These are phyloP conservation scores for Myotisia sp. DNA, from an alignment of 2,329 filamentous ascomycete genomes.

Conservation along the genomic window DNA sequence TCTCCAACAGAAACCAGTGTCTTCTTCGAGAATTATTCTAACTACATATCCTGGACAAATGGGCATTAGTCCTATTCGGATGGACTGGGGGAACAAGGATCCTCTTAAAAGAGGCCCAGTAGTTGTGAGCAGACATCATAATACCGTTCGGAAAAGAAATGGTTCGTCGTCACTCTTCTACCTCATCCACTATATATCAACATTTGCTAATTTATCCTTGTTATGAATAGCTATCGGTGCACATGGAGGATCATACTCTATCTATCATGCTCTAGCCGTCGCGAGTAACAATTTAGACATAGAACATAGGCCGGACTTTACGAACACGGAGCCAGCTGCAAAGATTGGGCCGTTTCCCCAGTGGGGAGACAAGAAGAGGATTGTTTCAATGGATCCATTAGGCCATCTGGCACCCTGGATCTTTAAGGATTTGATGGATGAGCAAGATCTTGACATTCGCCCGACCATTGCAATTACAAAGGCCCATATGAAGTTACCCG, in stretches of 20 bases:
- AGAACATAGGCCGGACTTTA: conserved; percentile 65
- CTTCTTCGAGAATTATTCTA: conserved; percentile 50
- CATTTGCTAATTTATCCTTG: conserved; percentile 13
- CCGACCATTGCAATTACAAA: conserved; percentile 86
- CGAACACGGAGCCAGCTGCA: conserved; percentile 83
- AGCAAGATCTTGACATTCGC: conserved; percentile 65
- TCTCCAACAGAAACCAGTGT: conserved; percentile 5
- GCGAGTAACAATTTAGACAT: conserved; percentile 76
- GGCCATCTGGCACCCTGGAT: conserved; percentile 78
- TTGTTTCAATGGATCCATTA: conserved; percentile 92
- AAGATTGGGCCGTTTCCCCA: conserved; percentile 77
- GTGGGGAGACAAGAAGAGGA: conserved; percentile 84
- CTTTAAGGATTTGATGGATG: conserved; percentile 63
- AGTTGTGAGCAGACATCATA: conserved; percentile 62
- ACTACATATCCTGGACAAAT: conserved; percentile 88
- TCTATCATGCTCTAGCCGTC: conserved; percentile 86
- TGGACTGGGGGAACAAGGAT: conserved; percentile 76
- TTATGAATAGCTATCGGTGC: conserved; percentile 44
- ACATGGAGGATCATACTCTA: conserved; percentile 83
- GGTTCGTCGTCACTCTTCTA: conserved; percentile 37
- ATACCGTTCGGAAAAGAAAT: conserved; percentile 67
- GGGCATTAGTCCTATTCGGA: conserved; percentile 76
- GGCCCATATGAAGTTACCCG: conserved; percentile 92
- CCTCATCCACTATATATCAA: not conserved
- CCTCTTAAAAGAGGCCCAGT: conserved; percentile 67